These are phyloP conservation scores for Metschnikowia colocasiae DNA, from an alignment of 805 yeast species.

Conservation along the genomic window DNA sequence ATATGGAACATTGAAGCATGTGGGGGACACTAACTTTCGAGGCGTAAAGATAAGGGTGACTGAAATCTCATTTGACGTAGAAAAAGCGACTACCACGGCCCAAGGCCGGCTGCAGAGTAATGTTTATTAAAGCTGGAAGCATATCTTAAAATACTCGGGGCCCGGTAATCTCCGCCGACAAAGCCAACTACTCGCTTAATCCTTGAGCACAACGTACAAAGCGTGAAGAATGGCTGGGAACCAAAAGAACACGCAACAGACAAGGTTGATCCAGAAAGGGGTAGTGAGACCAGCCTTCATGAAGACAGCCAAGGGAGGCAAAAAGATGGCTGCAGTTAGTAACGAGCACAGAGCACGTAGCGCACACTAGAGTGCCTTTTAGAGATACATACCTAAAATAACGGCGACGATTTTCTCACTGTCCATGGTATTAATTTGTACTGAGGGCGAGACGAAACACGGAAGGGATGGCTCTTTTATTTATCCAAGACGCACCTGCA, in stretches of 20 bases:
- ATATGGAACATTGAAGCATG: too few species aligned
- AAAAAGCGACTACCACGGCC: background rate
- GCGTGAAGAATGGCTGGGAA: constrained; percentile 84
- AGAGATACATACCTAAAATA: constrained; percentile 28
- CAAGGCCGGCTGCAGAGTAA: background rate
- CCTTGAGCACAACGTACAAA: constrained; percentile 51
- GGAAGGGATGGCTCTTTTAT: background rate
- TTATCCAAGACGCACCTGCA: background rate
- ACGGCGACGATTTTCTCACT: constrained; percentile 41
- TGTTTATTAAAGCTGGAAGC: background rate
- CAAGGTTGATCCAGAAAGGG: constrained; percentile 60
- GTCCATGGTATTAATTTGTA: constrained; percentile 23
- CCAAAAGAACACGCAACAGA: constrained; percentile 59
- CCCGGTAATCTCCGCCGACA: background rate
- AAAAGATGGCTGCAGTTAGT: constrained; percentile 46
- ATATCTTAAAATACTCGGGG: background rate
- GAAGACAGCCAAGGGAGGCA: constrained; percentile 78
- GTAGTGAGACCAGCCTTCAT: constrained; percentile 63
- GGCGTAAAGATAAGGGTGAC: too few species aligned
- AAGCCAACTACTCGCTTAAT: constrained; percentile 4
- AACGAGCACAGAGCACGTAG: constrained; percentile 9
- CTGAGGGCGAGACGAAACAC: background rate
- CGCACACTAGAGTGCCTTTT: background rate
- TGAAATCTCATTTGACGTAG: background rate
- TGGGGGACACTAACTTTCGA: too few species aligned